phyloP scores from a whole-genome alignment of 164 flowering plant species.

The Malania oleifera region DNA sequence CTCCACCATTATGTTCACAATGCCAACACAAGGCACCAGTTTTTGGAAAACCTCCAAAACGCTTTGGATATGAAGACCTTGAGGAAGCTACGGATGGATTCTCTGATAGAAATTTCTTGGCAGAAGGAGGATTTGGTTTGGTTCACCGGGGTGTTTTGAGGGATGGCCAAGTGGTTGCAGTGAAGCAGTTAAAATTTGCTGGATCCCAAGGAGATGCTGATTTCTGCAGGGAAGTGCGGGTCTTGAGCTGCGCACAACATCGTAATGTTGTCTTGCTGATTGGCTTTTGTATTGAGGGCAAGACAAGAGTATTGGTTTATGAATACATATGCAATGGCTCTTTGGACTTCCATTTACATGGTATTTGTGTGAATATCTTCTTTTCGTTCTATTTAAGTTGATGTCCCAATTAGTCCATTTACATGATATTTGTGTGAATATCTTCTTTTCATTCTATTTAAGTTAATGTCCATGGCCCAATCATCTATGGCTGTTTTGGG shows the following conservation, averaged over 20 bases:
- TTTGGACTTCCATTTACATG: constrained; percentile 72
- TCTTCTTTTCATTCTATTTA: background rate
- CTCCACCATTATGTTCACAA: constrained; percentile 85
- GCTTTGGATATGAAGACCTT: constrained; percentile 60
- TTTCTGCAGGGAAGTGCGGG: constrained; percentile 74
- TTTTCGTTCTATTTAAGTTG: background rate
- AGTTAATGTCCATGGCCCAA: no score
- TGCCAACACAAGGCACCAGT: constrained; percentile 75
- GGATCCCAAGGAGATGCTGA: constrained; percentile 69
- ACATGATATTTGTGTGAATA: no score
- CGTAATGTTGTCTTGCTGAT: constrained; percentile 86
- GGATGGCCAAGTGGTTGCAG: constrained; percentile 81
- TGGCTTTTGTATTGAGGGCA: constrained; percentile 71
- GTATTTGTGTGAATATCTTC: constrained; percentile 28
- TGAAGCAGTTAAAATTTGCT: constrained; percentile 62
- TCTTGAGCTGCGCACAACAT: constrained; percentile 93
- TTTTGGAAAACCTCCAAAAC: constrained; percentile 82
- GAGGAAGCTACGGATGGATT: constrained; percentile 75
- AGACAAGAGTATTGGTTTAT: constrained; percentile 67
- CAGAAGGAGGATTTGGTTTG: constrained; percentile 70
- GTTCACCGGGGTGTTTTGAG: constrained; percentile 72
- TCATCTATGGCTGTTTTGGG: background rate
- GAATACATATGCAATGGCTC: constrained; percentile 93
- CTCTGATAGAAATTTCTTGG: constrained; percentile 59
- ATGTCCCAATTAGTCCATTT: no score